Percentiles rank a stretch among this genome's conserved stretches.
phyloP scores from a whole-genome alignment of 1,284 basidiomycete genomes.

The Naganishia liquefaciens region DNA sequence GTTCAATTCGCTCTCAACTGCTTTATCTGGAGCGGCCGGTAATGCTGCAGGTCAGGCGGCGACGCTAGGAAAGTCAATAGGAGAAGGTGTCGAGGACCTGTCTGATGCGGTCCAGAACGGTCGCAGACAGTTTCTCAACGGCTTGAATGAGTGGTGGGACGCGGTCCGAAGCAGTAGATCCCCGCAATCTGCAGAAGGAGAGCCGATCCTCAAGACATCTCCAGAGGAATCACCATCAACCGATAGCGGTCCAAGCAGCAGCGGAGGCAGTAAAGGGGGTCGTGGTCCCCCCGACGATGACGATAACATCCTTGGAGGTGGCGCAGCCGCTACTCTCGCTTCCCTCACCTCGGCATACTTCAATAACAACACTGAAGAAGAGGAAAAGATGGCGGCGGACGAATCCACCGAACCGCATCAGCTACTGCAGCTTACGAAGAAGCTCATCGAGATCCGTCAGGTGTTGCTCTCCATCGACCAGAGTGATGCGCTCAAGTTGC shows the following conservation, averaged over 20 bases:
- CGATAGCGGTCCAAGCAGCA: slow-evolving; percentile 27
- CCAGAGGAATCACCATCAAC: slow-evolving; percentile 15
- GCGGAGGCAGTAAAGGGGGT: slow-evolving; percentile 40
- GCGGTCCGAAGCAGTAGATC: slow-evolving; percentile 40
- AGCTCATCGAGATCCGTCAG: slow-evolving; percentile 92
- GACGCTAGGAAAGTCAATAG: slow-evolving; percentile 9
- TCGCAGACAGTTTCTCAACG: slow-evolving; percentile 13
- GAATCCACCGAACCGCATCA: slow-evolving; percentile 42
- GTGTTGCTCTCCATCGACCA: slow-evolving; percentile 95
- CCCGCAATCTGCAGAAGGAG: neutral
- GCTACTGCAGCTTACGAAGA: slow-evolving; percentile 87
- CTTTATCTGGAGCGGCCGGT: slow-evolving; percentile 18
- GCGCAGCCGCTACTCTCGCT: slow-evolving; percentile 11
- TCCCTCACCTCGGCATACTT: slow-evolving; percentile 13
- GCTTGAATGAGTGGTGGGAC: slow-evolving; percentile 45
- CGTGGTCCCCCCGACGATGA: slow-evolving; percentile 38
- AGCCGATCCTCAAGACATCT: neutral
- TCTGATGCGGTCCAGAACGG: slow-evolving; percentile 18
- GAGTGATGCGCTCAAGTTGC: slow-evolving; percentile 87
- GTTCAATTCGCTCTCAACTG: slow-evolving; percentile 1
- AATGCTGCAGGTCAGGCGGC: slow-evolving; percentile 7
- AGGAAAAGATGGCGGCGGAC: slow-evolving; percentile 19
- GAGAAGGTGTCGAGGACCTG: slow-evolving; percentile 15
- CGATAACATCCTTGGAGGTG: slow-evolving; percentile 1
- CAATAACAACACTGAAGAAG: slow-evolving; percentile 16